Evolutionary conservation across 345 rosid genomes (phyloP), one percentile per base, ranked within the genome.

Genomic region (Turnera subulata): DNA sequence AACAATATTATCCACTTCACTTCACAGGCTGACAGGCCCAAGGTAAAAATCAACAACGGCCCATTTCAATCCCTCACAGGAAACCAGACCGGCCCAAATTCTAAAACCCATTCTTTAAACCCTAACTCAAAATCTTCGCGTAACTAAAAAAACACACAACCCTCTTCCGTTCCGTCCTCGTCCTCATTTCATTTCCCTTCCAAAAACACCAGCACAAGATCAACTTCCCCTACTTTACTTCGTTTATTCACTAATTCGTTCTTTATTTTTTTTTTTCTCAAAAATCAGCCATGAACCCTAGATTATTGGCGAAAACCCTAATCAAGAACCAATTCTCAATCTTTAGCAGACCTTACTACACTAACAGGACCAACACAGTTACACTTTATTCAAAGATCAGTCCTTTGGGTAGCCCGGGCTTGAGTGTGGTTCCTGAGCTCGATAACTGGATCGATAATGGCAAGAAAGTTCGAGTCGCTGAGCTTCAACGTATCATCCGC

Each of bases 401-500:
- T 56, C 92, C 95, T 40, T 67, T 86, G 55, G 95, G 96, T 17
- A 57, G 73, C 69, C 91, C 84, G 1, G 62, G 66, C 46, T 64
- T 74, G 40, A 81, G 80, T 62, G 68, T 88, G 19, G 74, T 67
- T 20, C 85, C 92, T 17, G 85, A 70, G 76, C 98, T 91, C 62
- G 96, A 91, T 17, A 70, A 50, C 62, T 91, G 96, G 96, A 70
- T 81, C 43, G 71, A 62, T 55, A 20, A 63, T 55, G 95, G 96
- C 22, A 77, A 80, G 56, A 82, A 62, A 32, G 74, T 88, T 52
- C 74, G 82, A n/a, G 73, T 91, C 50, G 88, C 76, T 0, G 98
- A 88, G 84, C 82, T 91, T 64, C 82, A 85, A 59, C 95, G 92
- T 46, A 81, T 91, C 40, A 68, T 91, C 55, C 89, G 70, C n/a